phyloP scores from a whole-genome alignment of 352 stramenopile species.

The Synura sp. region DNA sequence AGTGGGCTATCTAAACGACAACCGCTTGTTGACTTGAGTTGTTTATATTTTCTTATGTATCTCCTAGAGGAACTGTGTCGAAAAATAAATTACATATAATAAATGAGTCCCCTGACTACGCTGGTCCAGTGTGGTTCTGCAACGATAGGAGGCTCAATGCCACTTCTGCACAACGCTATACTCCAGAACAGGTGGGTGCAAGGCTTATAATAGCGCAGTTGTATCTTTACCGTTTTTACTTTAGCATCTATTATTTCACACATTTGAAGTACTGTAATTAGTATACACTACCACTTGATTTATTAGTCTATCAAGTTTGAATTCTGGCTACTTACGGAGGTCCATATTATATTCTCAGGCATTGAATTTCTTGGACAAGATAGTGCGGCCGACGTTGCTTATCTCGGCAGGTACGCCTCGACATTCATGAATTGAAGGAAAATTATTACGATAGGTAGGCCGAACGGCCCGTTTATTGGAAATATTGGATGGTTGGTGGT shows the following conservation, averaged over 20 bases:
- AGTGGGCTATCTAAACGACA: background rate
- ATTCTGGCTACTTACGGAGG: background rate
- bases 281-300: no score
- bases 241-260: no score
- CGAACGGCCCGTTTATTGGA: no score
- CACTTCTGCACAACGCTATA: background rate
- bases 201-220: no score
- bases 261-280: no score
- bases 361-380: background rate
- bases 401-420: background rate
- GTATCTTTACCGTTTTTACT: no score
- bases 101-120: background rate
- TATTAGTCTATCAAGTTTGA: background rate
- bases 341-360: background rate
- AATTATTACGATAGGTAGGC: no score
- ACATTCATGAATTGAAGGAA: no score
- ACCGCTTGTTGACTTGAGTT: background rate
- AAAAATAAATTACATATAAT: background rate
- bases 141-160: background rate
- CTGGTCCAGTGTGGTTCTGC: background rate
- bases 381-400: background rate
- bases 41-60: background rate
- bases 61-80: background rate
- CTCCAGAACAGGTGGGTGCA: conserved; percentile 18
- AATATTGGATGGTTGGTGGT: no score